Base-by-base conservation (phyloP, 139 green algal species). In the Mychonastes homosphaera region DNA sequence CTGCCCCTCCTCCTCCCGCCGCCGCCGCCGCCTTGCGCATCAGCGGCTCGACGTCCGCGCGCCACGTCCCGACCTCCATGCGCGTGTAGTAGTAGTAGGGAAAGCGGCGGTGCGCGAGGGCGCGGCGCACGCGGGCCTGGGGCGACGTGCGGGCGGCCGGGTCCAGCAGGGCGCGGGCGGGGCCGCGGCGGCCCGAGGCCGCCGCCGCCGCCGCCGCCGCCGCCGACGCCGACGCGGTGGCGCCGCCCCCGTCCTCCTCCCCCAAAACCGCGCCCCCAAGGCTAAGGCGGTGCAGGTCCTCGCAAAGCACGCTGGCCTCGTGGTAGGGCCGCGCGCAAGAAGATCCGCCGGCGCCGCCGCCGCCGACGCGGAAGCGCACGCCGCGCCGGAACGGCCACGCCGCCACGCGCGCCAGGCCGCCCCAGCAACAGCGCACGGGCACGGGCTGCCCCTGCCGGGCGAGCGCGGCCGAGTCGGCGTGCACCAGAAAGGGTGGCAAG, bases 351-450 rank as follows among this genome's bases (percentile, higher is more conserved):
- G 81, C 75, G 0, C 35, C 56, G 13, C 30, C 2, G 18, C 6
- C 6, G n/a, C 64, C 46, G n/a, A 8, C 18, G 16, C 71, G 38
- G 56, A 74, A 77, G 10, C 52, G 39, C 6, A 76, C 10, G 4
- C 32, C 30, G 2, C 2, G 39, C 12, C 26, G n/a, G 19, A 84
- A 69, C 12, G 75, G 69, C 33, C 21, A 54, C 4, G 76, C 63
- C 9, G 60, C 51, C n/a, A 81, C 38, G 19, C 74, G 61, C 1
- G 56, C 72, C 28, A 85, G 45, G 13, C 78, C 78, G 49, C 80
- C 80, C 77, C 77, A 84, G 62, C 77, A 84, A 64, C 74, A 82
- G 27, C 67, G 62, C 6, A 64, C 67, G 4, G 70, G 77, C 39
- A 75, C 50, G 2, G 77, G 74, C 39, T 72, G 62, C 4, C 77